Percentiles rank a stretch among this genome's conserved stretches.
These are phyloP conservation scores for Porodaedalea pini DNA, from an alignment of 1,284 basidiomycete species.

Conservation along the genomic window DNA sequence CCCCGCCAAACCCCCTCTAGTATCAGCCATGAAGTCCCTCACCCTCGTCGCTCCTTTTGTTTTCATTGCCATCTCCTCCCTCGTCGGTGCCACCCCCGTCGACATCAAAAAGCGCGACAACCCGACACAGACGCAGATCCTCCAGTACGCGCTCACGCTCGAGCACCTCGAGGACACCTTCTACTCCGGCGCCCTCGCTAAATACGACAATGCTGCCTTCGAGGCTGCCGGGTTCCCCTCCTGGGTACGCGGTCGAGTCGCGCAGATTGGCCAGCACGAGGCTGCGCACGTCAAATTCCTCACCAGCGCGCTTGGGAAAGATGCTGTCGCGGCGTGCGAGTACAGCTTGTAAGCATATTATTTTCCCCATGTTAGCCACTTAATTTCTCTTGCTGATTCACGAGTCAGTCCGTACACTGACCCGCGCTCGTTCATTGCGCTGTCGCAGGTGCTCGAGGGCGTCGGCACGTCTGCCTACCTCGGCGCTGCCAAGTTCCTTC, in stretches of 20 bases:
- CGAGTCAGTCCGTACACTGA: conserved; percentile 49
- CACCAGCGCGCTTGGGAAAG: conserved; percentile 38
- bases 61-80: not conserved
- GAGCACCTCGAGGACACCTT: conserved; percentile 69
- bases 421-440: conserved; percentile 46
- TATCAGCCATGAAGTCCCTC: conserved; percentile 4
- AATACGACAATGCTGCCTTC: conserved; percentile 49
- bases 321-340: conserved; percentile 44
- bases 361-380: not conserved
- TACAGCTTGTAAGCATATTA: conserved; percentile 50
- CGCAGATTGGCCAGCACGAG: conserved; percentile 60
- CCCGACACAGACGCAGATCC: conserved; percentile 5
- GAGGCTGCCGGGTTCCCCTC: conserved; percentile 45
- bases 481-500: conserved; percentile 48
- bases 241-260: conserved; percentile 50
- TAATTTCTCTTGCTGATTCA: conserved; percentile 30
- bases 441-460: conserved; percentile 54
- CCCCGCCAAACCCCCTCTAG: too few relatives aligned
- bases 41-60: not conserved
- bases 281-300: conserved; percentile 46
- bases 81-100: conserved; percentile 1
- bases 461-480: conserved; percentile 52
- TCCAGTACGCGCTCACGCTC: conserved; percentile 57
- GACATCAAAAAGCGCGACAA: not conserved
- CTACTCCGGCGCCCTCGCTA: conserved; percentile 45